Conservation (phyloP, 106 monocot genomes). For the Ottelia alismoides region DNA sequence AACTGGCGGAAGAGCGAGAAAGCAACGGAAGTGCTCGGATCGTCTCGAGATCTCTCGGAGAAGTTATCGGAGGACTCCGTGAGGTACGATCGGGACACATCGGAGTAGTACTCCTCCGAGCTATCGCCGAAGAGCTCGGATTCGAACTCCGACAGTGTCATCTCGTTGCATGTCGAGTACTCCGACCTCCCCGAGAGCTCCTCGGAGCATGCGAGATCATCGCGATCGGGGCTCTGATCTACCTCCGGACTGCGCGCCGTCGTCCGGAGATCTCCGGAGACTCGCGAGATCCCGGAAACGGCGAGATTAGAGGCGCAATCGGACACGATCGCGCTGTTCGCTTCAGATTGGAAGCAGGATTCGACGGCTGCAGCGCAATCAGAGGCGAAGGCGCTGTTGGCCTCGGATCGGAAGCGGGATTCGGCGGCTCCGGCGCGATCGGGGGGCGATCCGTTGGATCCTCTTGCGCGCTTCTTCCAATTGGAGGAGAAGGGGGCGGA, state of each 20-base stretch:
- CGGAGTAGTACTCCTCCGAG: constrained; percentile 17
- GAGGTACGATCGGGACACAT: constrained; percentile 11
- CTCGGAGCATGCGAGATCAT: constrained; percentile 47
- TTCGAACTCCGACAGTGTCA: constrained; percentile 26
- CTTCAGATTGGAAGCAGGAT: too few species aligned
- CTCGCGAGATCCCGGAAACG: constrained; percentile 31
- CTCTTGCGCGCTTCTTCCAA: too few species aligned
- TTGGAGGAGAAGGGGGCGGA: too few species aligned
- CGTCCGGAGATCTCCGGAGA: constrained; percentile 19
- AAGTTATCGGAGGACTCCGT: constrained; percentile 24
- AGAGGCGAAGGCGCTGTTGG: too few species aligned
- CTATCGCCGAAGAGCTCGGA: constrained; percentile 15
- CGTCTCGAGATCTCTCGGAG: constrained; percentile 21
- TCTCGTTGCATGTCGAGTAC: constrained; percentile 29
- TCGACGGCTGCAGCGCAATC: too few species aligned
- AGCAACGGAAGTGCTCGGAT: constrained; percentile 30
- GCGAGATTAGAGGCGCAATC: constrained; percentile 10
- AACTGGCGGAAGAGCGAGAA: constrained; percentile 27
- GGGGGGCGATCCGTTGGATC: too few species aligned
- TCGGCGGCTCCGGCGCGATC: too few species aligned
- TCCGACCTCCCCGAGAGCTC: constrained; percentile 13
- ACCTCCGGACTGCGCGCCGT: constrained; percentile 1
- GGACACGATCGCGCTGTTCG: too few species aligned
- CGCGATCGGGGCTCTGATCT: too few species aligned
- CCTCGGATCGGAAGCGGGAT: too few species aligned